Evolutionary conservation across 352 stramenopile genomes (phyloP).

Genomic region (Globisporangium okanoganense): DNA sequence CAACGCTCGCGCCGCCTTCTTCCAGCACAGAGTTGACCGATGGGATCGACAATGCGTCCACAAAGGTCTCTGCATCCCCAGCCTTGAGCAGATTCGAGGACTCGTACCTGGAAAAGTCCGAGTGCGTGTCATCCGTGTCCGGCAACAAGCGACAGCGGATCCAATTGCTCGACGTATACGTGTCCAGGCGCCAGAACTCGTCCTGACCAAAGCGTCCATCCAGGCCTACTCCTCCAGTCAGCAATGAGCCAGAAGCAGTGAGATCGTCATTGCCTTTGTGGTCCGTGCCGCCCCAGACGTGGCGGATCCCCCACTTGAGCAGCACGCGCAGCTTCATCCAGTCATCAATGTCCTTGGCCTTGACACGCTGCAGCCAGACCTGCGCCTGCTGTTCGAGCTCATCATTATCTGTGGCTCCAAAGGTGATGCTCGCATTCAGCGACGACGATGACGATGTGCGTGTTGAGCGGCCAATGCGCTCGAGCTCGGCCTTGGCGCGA

Average conservation of each 20-base stretch:
- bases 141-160: constrained; percentile 77
- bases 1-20: constrained; percentile 11
- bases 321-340: constrained; percentile 82
- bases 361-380: constrained; percentile 79
- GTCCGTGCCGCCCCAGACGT: constrained; percentile 50
- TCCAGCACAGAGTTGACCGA: constrained; percentile 15
- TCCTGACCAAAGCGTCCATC: constrained; percentile 46
- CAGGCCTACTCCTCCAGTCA: constrained; percentile 16
- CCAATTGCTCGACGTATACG: constrained; percentile 87
- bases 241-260: constrained; percentile 6
- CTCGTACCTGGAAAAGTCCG: constrained; percentile 41
- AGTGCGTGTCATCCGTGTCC: constrained; percentile 70
- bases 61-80: constrained; percentile 6
- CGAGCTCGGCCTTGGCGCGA: constrained; percentile 54
- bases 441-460: constrained; percentile 26
- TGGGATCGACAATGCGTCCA: constrained; percentile 14
- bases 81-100: constrained; percentile 19
- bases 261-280: not conserved
- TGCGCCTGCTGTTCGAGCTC: constrained; percentile 37
- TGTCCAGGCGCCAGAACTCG: constrained; percentile 78
- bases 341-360: constrained; percentile 82
- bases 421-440: not conserved
- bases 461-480: constrained; percentile 65
- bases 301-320: constrained; percentile 75
- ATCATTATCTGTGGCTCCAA: constrained; percentile 21